A percentile compares a stretch with the other conserved stretches of the same genome.
Evolutionary conservation across 495 filamentous ascomycete genomes (phyloP).

Genomic region (Glonium stellatum): DNA sequence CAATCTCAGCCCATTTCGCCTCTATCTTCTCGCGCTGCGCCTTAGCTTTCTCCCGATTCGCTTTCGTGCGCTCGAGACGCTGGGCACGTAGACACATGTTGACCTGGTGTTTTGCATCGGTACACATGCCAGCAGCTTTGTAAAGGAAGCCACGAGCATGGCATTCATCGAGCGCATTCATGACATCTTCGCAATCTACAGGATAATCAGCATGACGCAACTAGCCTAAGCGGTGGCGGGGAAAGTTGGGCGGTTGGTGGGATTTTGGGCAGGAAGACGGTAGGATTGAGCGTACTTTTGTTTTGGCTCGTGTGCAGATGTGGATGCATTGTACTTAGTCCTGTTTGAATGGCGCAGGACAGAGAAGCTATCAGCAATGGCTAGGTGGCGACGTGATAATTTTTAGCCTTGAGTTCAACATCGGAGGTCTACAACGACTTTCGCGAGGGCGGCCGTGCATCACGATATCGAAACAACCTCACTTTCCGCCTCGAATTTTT

Average conservation of each 20-base stretch:
- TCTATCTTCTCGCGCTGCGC: conserved; percentile 61
- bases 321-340: conserved; percentile 72
- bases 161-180: conserved; percentile 89
- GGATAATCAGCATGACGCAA: neutral
- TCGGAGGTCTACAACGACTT: conserved; percentile 3
- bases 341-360: neutral
- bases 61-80: conserved; percentile 63
- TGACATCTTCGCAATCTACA: conserved; percentile 88
- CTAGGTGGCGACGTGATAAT: neutral
- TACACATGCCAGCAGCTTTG: conserved; percentile 86
- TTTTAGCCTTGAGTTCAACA: conserved; percentile 5
- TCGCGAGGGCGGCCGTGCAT: conserved; percentile 2
- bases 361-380: neutral
- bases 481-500: neutral
- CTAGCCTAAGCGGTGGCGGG: conserved; percentile 1
- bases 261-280: conserved; percentile 2
- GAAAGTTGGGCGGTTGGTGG: conserved; percentile 1
- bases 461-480: neutral
- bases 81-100: conserved; percentile 75
- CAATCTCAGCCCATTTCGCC: conserved; percentile 74
- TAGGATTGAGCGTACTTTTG: conserved; percentile 50
- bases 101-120: conserved; percentile 69
- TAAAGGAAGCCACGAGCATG: conserved; percentile 86
- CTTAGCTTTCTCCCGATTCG: conserved; percentile 67
- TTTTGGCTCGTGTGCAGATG: conserved; percentile 91